These are phyloP conservation scores for Cytospora piceicola DNA, from an alignment of 2,329 filamentous ascomycete genomes.

Conservation along the genomic window DNA sequence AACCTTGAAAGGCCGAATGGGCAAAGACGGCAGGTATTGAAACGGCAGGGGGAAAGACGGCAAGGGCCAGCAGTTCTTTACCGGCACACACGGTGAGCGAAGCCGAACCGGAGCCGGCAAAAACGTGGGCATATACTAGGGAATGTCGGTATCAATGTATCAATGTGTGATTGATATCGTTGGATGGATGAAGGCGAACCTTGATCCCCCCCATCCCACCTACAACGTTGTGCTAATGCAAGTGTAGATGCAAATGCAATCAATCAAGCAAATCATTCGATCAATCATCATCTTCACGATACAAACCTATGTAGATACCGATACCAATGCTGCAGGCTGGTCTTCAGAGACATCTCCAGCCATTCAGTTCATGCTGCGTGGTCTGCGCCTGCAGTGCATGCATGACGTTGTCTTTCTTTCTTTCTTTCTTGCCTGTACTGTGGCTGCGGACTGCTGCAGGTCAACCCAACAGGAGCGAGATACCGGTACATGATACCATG, in stretches of 20 bases:
- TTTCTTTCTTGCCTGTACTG: no score
- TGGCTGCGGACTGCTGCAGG: conserved; percentile 15
- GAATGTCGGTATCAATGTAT: neutral
- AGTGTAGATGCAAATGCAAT: neutral
- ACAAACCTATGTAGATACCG: neutral
- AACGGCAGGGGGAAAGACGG: no score
- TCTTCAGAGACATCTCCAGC: neutral
- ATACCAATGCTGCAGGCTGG: neutral
- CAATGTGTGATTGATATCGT: neutral
- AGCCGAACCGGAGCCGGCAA: neutral
- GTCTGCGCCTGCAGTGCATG: conserved; percentile 6
- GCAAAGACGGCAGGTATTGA: neutral
- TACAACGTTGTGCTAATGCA: neutral
- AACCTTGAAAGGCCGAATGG: neutral
- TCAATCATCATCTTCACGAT: neutral
- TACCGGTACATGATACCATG: no score
- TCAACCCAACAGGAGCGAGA: neutral
- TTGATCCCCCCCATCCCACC: no score
- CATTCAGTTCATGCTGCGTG: conserved; percentile 16
- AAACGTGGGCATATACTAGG: neutral
- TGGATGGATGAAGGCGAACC: neutral
- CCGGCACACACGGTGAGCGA: neutral
- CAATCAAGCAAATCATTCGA: neutral
- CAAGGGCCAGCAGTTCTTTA: no score
- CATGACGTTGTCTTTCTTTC: conserved; percentile 6